phyloP scores from a whole-genome alignment of 495 filamentous ascomycete species.

The Copromyces sp. region DNA sequence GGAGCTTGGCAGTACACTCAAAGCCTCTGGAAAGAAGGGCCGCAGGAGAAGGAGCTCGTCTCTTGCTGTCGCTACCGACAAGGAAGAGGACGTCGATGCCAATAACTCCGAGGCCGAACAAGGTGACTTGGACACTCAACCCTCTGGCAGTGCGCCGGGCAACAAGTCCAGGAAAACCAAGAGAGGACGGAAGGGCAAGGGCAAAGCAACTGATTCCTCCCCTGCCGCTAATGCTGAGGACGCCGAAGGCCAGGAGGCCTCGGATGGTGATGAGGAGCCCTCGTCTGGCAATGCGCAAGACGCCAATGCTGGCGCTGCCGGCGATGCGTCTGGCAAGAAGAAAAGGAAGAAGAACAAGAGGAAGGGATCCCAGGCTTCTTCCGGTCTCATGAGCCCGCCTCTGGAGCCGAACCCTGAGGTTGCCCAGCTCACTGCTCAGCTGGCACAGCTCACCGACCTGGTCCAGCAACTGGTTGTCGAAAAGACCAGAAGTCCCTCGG shows the following conservation, averaged over 20 bases:
- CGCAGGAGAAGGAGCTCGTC: not conserved
- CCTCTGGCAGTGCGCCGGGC: not conserved
- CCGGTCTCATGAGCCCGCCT: not conserved
- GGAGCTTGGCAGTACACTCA: not conserved
- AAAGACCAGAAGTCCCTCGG: not conserved
- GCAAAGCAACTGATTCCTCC: conserved; percentile 1
- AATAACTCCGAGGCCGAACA: not conserved
- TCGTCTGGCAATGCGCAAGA: not conserved
- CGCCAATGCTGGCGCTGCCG: not conserved
- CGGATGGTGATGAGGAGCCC: not conserved
- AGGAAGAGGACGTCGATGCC: not conserved
- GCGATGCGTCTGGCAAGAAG: conserved; percentile 1
- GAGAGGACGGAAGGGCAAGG: conserved; percentile 22
- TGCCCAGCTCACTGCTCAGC: not conserved
- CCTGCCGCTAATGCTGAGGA: not conserved
- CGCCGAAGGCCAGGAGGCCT: not conserved
- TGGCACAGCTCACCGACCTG: not conserved
- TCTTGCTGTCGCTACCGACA: conserved; percentile 1
- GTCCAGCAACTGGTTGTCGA: not conserved
- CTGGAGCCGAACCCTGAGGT: not conserved
- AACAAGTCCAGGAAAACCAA: conserved; percentile 25
- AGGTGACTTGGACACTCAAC: not conserved
- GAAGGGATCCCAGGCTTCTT: not conserved
- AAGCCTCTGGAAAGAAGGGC: not conserved
- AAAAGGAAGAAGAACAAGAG: conserved; percentile 10